Evolutionary conservation across 352 stramenopile genomes (phyloP).

Genomic region (Chrysophaeum taylorii): DNA sequence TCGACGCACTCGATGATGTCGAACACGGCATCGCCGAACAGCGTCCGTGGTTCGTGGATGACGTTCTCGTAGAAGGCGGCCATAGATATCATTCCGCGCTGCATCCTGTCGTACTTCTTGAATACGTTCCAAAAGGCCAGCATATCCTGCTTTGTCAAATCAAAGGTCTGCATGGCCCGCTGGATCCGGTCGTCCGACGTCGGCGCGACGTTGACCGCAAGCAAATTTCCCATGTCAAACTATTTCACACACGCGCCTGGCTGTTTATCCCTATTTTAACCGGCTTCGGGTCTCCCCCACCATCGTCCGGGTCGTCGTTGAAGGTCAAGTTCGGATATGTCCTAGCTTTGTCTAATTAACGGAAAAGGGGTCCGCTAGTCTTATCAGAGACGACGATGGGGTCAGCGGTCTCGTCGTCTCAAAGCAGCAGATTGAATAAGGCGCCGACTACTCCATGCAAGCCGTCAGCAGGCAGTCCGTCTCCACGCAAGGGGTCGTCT

Average conservation of each 20-base stretch:
- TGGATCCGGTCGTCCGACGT: not conserved
- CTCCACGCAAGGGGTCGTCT: not conserved
- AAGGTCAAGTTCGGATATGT: not conserved
- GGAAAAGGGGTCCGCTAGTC: not conserved
- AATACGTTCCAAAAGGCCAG: not conserved
- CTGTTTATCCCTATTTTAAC: not conserved
- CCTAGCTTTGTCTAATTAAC: too few relatives aligned
- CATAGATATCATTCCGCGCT: not conserved
- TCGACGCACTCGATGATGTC: not conserved
- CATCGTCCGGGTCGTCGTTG: not conserved
- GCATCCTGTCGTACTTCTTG: conserved; percentile 8
- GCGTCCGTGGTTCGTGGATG: not conserved
- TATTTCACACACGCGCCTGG: not conserved
- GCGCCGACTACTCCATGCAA: not conserved
- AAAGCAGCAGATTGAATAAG: not conserved
- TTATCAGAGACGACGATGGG: too few relatives aligned
- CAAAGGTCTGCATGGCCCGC: not conserved
- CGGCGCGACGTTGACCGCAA: not conserved
- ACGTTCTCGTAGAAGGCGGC: not conserved
- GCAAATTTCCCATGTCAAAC: not conserved
- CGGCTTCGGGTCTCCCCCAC: not conserved
- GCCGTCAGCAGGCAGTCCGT: not conserved
- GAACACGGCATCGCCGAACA: conserved; percentile 6
- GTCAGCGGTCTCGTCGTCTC: too few relatives aligned
- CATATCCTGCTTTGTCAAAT: not conserved